phyloP scores from a whole-genome alignment of 768 basidiomycete species.

The Trametes punicea region DNA sequence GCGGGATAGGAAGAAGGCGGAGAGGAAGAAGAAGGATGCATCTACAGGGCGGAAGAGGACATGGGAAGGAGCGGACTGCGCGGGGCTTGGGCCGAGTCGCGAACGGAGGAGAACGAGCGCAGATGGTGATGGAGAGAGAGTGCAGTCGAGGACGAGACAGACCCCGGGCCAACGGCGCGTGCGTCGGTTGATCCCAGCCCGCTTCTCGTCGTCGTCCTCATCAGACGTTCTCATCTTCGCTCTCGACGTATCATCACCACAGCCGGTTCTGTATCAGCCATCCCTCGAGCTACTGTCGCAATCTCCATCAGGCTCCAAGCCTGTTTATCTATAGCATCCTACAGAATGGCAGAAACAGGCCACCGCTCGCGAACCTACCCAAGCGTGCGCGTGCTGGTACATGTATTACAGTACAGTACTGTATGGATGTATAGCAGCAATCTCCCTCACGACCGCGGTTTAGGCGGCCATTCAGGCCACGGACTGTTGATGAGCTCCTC shows the following conservation, averaged over 20 bases:
- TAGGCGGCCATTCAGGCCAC: slow-evolving; percentile 11
- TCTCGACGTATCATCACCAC: not conserved
- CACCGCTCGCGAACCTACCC: not conserved
- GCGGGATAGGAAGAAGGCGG: not conserved
- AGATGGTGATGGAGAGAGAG: no score
- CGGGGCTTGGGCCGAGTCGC: not conserved
- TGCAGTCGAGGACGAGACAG: no score
- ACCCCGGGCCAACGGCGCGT: no score
- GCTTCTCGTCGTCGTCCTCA: not conserved
- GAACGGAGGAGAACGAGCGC: not conserved
- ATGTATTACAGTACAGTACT: not conserved
- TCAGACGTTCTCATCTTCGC: not conserved
- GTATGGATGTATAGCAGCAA: not conserved
- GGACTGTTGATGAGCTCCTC: not conserved
- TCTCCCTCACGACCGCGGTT: not conserved
- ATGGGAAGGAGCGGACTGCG: slow-evolving; percentile 7
- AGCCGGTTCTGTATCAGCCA: no score
- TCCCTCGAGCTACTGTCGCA: no score
- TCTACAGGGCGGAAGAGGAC: not conserved
- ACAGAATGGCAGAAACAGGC: not conserved
- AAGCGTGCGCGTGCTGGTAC: not conserved
- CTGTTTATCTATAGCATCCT: no score
- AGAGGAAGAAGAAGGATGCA: not conserved
- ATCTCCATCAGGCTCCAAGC: no score
- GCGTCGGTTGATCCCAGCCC: not conserved